A percentile compares a stretch with the other conserved stretches of the same genome.
Evolutionary conservation across 495 filamentous ascomycete species (phyloP).

Genomic region (Aspergillus egyptiacus): DNA sequence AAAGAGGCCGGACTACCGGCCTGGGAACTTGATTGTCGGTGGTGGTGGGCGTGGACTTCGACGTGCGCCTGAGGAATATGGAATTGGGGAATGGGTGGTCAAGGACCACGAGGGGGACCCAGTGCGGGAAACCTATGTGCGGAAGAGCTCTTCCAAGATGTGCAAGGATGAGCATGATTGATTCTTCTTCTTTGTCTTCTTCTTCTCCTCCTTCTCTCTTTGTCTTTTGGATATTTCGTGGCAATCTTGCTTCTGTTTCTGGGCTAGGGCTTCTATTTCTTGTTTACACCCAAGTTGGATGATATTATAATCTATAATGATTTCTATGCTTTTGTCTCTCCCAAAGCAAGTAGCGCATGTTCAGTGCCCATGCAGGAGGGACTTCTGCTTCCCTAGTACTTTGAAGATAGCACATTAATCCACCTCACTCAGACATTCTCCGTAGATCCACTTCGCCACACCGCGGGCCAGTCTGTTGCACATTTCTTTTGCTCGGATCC

Average conservation of each 20-base stretch:
- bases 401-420: too few species aligned
- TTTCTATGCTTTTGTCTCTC: too few species aligned
- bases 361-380: too few species aligned
- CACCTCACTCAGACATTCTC: not conserved
- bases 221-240: too few species aligned
- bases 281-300: too few species aligned
- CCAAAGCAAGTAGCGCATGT: too few species aligned
- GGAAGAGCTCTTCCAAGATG: constrained; percentile 29
- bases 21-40: constrained; percentile 55
- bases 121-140: constrained; percentile 58
- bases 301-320: too few species aligned
- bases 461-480: constrained; percentile 3
- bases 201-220: too few species aligned
- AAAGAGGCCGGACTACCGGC: constrained; percentile 35
- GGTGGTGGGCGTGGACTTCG: constrained; percentile 69
- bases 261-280: too few species aligned
- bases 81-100: constrained; percentile 71
- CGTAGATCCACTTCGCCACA: constrained; percentile 12
- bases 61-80: constrained; percentile 52
- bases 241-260: too few species aligned
- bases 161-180: constrained; percentile 13
- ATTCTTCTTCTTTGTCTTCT: not conserved
- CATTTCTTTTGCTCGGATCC: constrained; percentile 7
- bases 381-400: too few species aligned
- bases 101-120: constrained; percentile 56